Base-by-base conservation (phyloP, 176 grass and related monocot genomes). In the Bolboschoenus planiculmis region DNA sequence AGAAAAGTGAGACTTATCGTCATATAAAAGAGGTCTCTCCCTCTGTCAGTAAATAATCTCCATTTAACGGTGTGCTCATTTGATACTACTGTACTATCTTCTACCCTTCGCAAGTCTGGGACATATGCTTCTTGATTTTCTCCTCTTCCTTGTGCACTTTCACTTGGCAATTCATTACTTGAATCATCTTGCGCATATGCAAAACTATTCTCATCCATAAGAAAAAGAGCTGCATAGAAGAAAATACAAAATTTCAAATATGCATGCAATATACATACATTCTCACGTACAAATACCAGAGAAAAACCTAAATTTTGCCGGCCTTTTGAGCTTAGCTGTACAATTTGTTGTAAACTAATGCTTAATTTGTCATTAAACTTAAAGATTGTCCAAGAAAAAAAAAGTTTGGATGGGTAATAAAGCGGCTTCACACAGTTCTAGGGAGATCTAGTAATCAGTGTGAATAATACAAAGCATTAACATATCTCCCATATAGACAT, bases 31-130 rank as follows among this genome's bases (percentile, higher is more conserved):
- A 85, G 84, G 9, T 98, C 87, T 13, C 92, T 85, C 8, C 81
- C 95, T 27, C 84, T 88, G 87, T 98, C 95, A 7, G 95, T 98
- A 87, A 83, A 93, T 39, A 98, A 67, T 87, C 95, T 90, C 95
- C 95, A 95, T 86, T 91, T 95, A 29, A 87, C 29, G 8, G 92
- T 98, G 81, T 98, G 95, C 59, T 85, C 89, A 55, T 98, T 95
- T 71, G 95, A 98, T 54, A 98, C 53, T 39, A 98, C 84, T 63
- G 95, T 92, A 43, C 95, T 90, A 91, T 98, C 90, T 87, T 95
- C 95, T 37, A 98, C 85, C 67, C 75, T 80, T 18, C 68, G 81
- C 55, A 98, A 86, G 78, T 66, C 82, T 47, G 84, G 57, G 70
- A 65, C 47, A 83, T 76, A 79, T 85, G 16, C 78, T n/a, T 91